Percentiles rank a stretch among this genome's conserved stretches.
phyloP scores from a whole-genome alignment of 2,329 filamentous ascomycete species.

The Tolypocladium amazonense region DNA sequence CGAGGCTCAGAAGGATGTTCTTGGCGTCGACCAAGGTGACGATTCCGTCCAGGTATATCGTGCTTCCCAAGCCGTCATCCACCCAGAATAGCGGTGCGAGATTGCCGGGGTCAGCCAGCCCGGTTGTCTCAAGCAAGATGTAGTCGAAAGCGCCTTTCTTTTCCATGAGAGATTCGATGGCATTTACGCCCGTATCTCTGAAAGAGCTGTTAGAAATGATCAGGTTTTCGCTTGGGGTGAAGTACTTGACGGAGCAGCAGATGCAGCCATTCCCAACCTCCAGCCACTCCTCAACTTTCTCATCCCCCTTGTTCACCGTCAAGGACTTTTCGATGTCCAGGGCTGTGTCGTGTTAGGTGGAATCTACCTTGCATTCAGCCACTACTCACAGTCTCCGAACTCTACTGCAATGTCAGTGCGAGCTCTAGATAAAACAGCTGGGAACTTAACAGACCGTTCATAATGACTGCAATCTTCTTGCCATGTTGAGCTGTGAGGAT shows the following conservation, averaged over 20 bases:
- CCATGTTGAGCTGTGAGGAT: constrained; percentile 91
- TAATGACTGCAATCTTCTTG: constrained; percentile 95
- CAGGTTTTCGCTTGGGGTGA: background rate
- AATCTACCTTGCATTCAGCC: constrained; percentile 1
- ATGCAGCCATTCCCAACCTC: constrained; percentile 95
- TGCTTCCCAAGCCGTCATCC: constrained; percentile 87
- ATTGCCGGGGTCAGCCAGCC: constrained; percentile 89
- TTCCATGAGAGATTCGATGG: constrained; percentile 92
- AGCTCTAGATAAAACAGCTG: background rate
- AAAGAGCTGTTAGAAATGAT: background rate
- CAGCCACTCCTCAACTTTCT: constrained; percentile 87
- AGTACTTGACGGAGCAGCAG: constrained; percentile 90
- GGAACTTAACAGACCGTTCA: constrained; percentile 55
- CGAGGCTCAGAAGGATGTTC: constrained; percentile 74
- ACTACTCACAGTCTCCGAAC: constrained; percentile 66
- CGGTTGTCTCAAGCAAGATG: constrained; percentile 92
- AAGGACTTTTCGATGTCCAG: constrained; percentile 93
- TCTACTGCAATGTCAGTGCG: constrained; percentile 34
- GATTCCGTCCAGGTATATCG: constrained; percentile 93
- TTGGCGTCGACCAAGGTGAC: constrained; percentile 93
- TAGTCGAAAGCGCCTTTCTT: constrained; percentile 93
- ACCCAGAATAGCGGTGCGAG: constrained; percentile 96
- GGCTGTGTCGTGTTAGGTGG: constrained; percentile 36
- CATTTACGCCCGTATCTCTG: constrained; percentile 84
- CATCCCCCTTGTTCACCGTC: constrained; percentile 74